Conservation (phyloP, 1,284 basidiomycete species). For the Irpex rosettiformis region DNA sequence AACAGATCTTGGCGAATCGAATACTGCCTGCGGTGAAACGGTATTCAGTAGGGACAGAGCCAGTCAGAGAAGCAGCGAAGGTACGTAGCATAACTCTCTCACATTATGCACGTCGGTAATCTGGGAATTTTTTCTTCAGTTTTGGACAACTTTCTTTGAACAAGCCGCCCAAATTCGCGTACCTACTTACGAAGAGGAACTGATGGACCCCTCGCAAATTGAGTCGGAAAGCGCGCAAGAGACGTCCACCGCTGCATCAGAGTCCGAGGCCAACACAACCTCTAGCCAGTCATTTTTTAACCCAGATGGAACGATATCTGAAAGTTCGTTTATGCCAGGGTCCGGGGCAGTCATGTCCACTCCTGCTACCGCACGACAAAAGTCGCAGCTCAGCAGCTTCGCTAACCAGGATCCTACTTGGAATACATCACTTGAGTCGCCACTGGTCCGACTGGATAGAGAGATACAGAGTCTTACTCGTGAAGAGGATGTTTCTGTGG, state of each 20-base stretch:
- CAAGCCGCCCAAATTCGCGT: slow-evolving; percentile 85
- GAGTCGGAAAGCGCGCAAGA: slow-evolving; percentile 23
- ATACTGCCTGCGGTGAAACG: slow-evolving; percentile 87
- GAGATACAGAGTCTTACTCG: slow-evolving; percentile 55
- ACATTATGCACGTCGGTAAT: neutral
- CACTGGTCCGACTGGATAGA: slow-evolving; percentile 69
- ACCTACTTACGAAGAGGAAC: slow-evolving; percentile 65
- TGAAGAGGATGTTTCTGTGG: slow-evolving; percentile 20
- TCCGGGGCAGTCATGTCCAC: slow-evolving; percentile 72
- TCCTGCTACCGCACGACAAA: slow-evolving; percentile 50
- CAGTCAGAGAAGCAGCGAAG: slow-evolving; percentile 85
- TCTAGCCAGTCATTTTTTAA: slow-evolving; percentile 26
- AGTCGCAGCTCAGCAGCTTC: slow-evolving; percentile 35
- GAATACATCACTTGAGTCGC: slow-evolving; percentile 69
- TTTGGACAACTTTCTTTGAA: slow-evolving; percentile 96
- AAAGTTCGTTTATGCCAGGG: slow-evolving; percentile 66
- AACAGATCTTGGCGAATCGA: slow-evolving; percentile 79
- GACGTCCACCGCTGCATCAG: slow-evolving; percentile 8
- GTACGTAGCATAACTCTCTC: slow-evolving; percentile 39
- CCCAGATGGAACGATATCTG: slow-evolving; percentile 42
- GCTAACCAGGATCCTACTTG: slow-evolving; percentile 50
- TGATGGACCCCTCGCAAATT: slow-evolving; percentile 37
- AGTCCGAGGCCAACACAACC: slow-evolving; percentile 9
- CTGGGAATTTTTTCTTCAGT: slow-evolving; percentile 44
- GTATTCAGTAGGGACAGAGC: slow-evolving; percentile 83